Base-by-base conservation (phyloP, 345 rosid genomes). In the Citrus glauca region DNA sequence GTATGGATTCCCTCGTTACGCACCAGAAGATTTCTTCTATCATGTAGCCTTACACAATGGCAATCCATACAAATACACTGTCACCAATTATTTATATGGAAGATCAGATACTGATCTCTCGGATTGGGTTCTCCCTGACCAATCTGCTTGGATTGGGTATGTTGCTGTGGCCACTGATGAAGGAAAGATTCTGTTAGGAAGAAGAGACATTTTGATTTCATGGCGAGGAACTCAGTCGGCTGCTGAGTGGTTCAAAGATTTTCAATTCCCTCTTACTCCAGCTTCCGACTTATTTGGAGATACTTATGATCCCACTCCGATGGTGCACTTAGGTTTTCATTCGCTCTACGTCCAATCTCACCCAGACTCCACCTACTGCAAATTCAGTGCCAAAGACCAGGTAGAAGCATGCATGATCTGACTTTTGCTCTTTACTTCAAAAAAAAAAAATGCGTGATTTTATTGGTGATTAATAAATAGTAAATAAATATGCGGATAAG, bases 141-240 rank as follows among this genome's bases (percentile, higher is more conserved):
- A 45, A 45, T 45, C 53, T 0, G 17, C 53, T 6, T 94, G 95
- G 97, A 88, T 93, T 13, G 98, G 97, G 64, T 94, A 79, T n/a
- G 90, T 94, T 2, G 98, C 97, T 0, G 98, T 93, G 81, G 85
- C 95, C 4, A 92, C 93, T 6, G 95, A 93, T 2, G 88, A 91
- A 77, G 95, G 93, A 71, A 87, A 84, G 71, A 84, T 73, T 19
- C 53, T 75, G 68, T 72, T 95, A 6, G 98, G 98, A 68, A 50
- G 56, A 50, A 50, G 56, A 50, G 56, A 50, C 56, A 50, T 50
- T 4, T 50, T 50, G 20, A 50, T 16, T 50, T 50, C 56, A 16
- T 14, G 56, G 56, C 17, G 56, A 17, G 56, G 56, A 17, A 16
- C 56, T 50, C 56, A 50, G 4, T 50, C 16, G 56, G 56, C 56